Percentiles rank a stretch among this genome's conserved stretches.
These are phyloP conservation scores for Bocquillonia castaneifolia DNA, from an alignment of 441 rosid genomes.

Conservation along the genomic window DNA sequence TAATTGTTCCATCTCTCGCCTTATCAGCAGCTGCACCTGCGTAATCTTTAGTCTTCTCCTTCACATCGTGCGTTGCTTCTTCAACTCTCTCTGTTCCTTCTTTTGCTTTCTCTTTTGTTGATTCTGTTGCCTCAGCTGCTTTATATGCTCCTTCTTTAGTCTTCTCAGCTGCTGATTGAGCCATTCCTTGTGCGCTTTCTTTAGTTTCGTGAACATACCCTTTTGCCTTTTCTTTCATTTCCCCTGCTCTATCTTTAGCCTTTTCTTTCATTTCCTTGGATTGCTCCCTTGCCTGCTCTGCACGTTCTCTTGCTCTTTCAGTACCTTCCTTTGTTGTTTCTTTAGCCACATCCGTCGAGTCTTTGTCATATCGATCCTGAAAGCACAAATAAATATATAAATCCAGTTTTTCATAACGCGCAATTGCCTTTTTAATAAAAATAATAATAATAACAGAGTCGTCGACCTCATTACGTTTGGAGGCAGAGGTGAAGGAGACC, in stretches of 20 bases:
- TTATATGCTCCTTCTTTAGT: constrained; percentile 24
- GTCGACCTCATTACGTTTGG: constrained; percentile 34
- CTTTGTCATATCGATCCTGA: constrained; percentile 40
- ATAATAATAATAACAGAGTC: neutral
- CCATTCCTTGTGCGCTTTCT: constrained; percentile 23
- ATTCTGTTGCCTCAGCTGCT: constrained; percentile 31
- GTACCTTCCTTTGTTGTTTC: constrained; percentile 22
- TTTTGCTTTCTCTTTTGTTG: constrained; percentile 40
- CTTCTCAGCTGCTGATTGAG: constrained; percentile 25
- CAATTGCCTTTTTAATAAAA: too few species aligned
- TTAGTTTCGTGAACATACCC: constrained; percentile 16
- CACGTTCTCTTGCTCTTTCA: constrained; percentile 28
- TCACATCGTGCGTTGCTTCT: constrained; percentile 30
- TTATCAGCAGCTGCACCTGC: constrained; percentile 29
- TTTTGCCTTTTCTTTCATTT: constrained; percentile 32
- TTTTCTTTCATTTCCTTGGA: constrained; percentile 31
- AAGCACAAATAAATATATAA: neutral
- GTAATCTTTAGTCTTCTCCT: constrained; percentile 36
- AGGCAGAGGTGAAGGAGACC: constrained; percentile 49
- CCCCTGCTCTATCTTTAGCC: constrained; percentile 25
- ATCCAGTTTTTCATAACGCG: too few species aligned
- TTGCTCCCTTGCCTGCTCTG: constrained; percentile 14
- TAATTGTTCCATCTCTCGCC: constrained; percentile 31
- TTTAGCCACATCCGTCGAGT: constrained; percentile 24
- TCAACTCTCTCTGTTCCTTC: constrained; percentile 37